Evolutionary conservation across 2,329 filamentous ascomycete genomes (phyloP), one percentile per base, ranked within the genome.

Genomic region (Diaporthe sp.): DNA sequence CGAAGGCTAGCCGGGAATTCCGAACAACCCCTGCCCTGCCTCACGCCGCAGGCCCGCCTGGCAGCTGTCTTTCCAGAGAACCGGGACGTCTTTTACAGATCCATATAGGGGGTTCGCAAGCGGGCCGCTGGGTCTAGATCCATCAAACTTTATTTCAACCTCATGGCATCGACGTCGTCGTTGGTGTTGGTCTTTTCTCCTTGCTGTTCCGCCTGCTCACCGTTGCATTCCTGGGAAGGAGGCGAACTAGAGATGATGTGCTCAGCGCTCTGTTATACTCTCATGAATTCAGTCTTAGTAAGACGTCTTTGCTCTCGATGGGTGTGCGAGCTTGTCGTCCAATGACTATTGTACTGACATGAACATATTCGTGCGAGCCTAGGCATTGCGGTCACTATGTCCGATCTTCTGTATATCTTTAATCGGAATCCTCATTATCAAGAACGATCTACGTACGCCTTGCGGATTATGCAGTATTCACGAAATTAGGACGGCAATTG

Each of bases 11-110:
- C 42, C 61, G 61, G 61, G 47, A 51, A 49, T 67, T 47, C 61
- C 61, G 61, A 34, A 51, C 44, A 67, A 67, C 10, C 61, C 61
- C 28, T 51, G 42, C 44, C 37, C 61, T 49, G 42, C 61, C 42
- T 67, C 61, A 49, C 44, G 4, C 20, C 1, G 42, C 61, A 22
- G 28, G 61, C 61, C 44, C 31, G 55, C 28, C 49, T 53, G 49
- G n/a, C 58, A 67, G 42, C 42, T 67, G 61, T 49, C 42, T 67
- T 34, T 13, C 61, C 61, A 67, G 42, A 67, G 42, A 49, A 22
- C 61, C 61, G 61, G 61, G 61, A 67, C 61, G 2, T 25, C 39
- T 13, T 31, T 25, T 5, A 65, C 42, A 17, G 7, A 49, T 15
- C 17, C 20, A 49, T 20, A 20, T n/a, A n/a, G 42, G 17, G 7